A percentile compares a stretch with the other conserved stretches of the same genome.
phyloP scores from a whole-genome alignment of 768 basidiomycete species.

The Russula compacta region DNA sequence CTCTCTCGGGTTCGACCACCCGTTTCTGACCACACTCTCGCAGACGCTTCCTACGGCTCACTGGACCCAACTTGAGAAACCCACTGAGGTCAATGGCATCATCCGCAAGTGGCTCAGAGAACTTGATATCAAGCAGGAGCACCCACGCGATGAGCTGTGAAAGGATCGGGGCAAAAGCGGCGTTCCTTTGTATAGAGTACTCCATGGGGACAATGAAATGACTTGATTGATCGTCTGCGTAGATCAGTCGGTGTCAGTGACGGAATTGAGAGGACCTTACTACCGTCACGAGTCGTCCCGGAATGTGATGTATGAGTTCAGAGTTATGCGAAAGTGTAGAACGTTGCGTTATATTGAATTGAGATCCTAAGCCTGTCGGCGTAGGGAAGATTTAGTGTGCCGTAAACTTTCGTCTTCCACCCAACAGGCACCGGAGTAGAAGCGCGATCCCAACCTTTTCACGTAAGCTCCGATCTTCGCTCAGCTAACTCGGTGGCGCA shows the following conservation, averaged over 20 bases:
- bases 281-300: neutral
- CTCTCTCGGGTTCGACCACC: neutral
- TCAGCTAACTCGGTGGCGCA: neutral
- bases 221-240: neutral
- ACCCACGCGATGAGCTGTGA: constrained; percentile 10
- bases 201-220: neutral
- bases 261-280: neutral
- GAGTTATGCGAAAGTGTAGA: too few relatives aligned
- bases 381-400: neutral
- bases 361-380: neutral
- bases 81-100: constrained; percentile 41
- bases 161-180: neutral
- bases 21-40: neutral
- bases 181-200: neutral
- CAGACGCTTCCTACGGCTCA: constrained; percentile 49
- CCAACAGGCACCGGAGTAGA: too few relatives aligned
- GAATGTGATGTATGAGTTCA: neutral
- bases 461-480: neutral
- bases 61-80: constrained; percentile 60
- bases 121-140: constrained; percentile 5
- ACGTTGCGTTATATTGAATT: neutral
- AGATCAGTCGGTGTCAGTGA: neutral
- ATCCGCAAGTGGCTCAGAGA: constrained; percentile 44
- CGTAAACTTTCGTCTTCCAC: neutral
- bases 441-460: neutral